Evolutionary conservation across 2,329 filamentous ascomycete species (phyloP), one percentile per base, ranked within the genome.

Genomic region (Paraphoma chrysanthemicola): DNA sequence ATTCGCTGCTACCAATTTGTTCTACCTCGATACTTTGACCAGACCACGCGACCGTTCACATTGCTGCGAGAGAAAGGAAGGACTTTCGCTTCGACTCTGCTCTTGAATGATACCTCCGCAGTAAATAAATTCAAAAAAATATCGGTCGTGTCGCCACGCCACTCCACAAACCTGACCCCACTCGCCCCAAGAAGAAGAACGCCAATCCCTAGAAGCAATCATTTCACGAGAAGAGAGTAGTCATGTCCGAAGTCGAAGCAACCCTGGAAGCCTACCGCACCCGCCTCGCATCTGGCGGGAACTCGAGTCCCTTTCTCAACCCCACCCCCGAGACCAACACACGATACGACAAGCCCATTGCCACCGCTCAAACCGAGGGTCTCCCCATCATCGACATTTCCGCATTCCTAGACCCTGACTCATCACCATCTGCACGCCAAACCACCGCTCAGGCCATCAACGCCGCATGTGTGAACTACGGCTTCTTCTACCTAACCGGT

Each of bases 401-500:
- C 1, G 56, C 77, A 4, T 80, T 76, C 57, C 61, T 79, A 11
- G 48, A 66, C 28, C 51, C 72, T 0, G 3, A 30, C 3, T 63
- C 67, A 1, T 33, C 69, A 4, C n/a, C 48, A 1, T 38, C 61
- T 17, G 48, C 64, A 9, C 66, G 67, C 50, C 30, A 62, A 29
- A 59, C 67, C 45, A 75, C 68, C 10, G 67, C 75, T 2, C 50
- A 59, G 6, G 70, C 76, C 31, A 72, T 78, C 41, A 69, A 73
- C 48, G 42, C 56, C 18, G 78, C 78, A 4, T 80, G 78, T 62
- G 60, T 61, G 14, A 62, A 71, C 44, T 77, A 76, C 50, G 78
- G 78, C 52, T 80, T 80, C 67, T 79, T 81, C 64, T 79, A 80
- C 58, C 73, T 80, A 2, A 76, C 67, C 33, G 75, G 74, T 5